Conservation (phyloP, 176 grass and related monocot genomes). For the Panicum miliaceum region DNA sequence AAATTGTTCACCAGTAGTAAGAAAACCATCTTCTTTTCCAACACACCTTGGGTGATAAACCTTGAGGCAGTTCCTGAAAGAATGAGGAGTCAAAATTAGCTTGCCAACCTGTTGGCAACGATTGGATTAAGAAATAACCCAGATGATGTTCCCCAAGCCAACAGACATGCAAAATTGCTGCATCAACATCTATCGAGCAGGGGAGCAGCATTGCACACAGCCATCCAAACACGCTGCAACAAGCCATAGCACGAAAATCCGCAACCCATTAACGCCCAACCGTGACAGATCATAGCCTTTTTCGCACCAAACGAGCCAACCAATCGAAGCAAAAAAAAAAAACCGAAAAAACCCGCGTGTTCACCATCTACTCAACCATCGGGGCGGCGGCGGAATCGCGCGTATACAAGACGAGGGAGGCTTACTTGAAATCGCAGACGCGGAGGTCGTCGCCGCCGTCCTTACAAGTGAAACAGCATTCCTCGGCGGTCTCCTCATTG, state of each 20-base stretch:
- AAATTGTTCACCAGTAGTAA: conserved; percentile 49
- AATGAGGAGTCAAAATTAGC: conserved; percentile 32
- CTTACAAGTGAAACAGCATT: conserved; percentile 82
- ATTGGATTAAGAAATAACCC: not conserved
- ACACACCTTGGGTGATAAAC: conserved; percentile 67
- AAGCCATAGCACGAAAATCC: not conserved
- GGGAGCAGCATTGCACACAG: not conserved
- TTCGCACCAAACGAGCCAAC: not conserved
- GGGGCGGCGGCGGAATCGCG: not conserved
- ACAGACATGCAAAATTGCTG: not conserved
- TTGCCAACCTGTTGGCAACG: not conserved
- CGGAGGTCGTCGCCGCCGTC: conserved; percentile 62
- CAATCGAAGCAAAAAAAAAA: not conserved
- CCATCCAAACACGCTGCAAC: not conserved
- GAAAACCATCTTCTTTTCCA: conserved; percentile 46
- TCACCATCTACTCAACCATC: too few relatives aligned
- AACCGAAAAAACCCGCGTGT: not conserved
- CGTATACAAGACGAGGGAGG: not conserved
- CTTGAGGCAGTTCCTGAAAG: conserved; percentile 84
- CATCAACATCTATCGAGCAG: not conserved
- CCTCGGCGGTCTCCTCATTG: conserved; percentile 55
- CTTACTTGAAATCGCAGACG: conserved; percentile 67
- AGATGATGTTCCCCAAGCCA: not conserved
- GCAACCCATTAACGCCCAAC: not conserved
- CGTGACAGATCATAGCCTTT: not conserved